phyloP scores from a whole-genome alignment of 768 basidiomycete species.

The Termitomyces sp. region DNA sequence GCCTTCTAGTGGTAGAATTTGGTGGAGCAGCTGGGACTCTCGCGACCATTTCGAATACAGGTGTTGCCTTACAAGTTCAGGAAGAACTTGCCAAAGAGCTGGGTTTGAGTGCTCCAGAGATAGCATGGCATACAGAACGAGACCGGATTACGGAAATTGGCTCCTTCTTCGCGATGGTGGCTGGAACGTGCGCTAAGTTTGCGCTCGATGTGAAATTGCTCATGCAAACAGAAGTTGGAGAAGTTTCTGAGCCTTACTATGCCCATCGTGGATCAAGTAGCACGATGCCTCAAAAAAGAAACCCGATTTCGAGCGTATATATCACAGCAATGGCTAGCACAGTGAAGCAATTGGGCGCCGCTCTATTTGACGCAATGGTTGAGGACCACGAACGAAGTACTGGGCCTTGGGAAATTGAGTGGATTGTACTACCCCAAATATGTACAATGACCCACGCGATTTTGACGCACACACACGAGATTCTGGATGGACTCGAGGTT shows the following conservation, averaged over 20 bases:
- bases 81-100: conserved; percentile 27
- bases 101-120: conserved; percentile 26
- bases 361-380: conserved; percentile 45
- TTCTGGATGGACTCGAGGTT: conserved; percentile 39
- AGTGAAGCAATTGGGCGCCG: conserved; percentile 35
- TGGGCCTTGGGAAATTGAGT: conserved; percentile 50
- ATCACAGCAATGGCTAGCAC: conserved; percentile 40
- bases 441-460: conserved; percentile 39
- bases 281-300: conserved; percentile 52
- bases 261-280: conserved; percentile 43
- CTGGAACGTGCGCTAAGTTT: conserved; percentile 45
- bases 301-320: conserved; percentile 42
- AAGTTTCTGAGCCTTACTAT: conserved; percentile 42
- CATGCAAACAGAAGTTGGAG: conserved; percentile 46
- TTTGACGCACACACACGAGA: conserved; percentile 31
- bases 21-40: conserved; percentile 45
- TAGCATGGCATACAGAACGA: conserved; percentile 41
- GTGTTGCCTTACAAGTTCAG: conserved; percentile 32
- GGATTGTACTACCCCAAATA: conserved; percentile 44
- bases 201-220: conserved; percentile 42
- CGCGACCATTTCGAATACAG: conserved; percentile 37
- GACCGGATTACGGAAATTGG: conserved; percentile 42
- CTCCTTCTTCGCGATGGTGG: conserved; percentile 40
- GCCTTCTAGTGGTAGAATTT: conserved; percentile 40
- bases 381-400: conserved; percentile 47